Base-by-base conservation (phyloP, 208 protist genomes). In the Trypanosoma rangeli region DNA sequence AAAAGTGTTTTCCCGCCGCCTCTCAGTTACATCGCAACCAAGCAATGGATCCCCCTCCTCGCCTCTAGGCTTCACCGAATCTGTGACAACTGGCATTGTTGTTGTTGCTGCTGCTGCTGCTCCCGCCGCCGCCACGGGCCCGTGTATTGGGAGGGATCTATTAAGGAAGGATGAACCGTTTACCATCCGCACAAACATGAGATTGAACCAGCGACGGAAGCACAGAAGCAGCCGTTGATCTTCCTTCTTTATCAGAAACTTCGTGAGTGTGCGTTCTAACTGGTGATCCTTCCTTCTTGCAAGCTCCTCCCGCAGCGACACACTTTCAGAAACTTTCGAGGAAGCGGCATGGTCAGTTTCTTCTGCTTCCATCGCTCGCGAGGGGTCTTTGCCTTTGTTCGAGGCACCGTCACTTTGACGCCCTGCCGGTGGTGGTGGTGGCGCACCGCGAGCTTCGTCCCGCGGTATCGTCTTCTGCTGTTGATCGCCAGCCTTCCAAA, bases 191-290 rank as follows among this genome's bases (percentile, higher is more conserved):
- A 78, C 31, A 78, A 91, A 88, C 85, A 91, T 88, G 2, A 54
- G 28, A 46, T 62, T 74, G 61, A 85, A 91, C 85, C 85, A 91
- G 18, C 64, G 72, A n/a, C 80, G 85, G 4, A 91, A 28, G 37
- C 74, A 91, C 12, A 16, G 18, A 52, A 74, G 62, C 37, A 87
- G 49, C 35, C 75, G 39, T 24, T 57, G 48, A 31, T 28, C 13
- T 70, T 86, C 80, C 52, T 78, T 81, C 12, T 39, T 44, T 29
- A 73, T 62, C 8, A 85, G 56, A 61, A 82, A 78, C 52, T 31
- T 57, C 39, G 83, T 56, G 28, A 85, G 62, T 24, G 55, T 68
- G 15, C 65, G 52, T 26, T 73, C 58, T 18, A 69, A 70, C 4
- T 61, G 63, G 10, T 59, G 52, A 31, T 78, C 60, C 58, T 62